These are phyloP conservation scores for Annona squamosa DNA, from an alignment of 164 flowering plant species.

Conservation along the genomic window DNA sequence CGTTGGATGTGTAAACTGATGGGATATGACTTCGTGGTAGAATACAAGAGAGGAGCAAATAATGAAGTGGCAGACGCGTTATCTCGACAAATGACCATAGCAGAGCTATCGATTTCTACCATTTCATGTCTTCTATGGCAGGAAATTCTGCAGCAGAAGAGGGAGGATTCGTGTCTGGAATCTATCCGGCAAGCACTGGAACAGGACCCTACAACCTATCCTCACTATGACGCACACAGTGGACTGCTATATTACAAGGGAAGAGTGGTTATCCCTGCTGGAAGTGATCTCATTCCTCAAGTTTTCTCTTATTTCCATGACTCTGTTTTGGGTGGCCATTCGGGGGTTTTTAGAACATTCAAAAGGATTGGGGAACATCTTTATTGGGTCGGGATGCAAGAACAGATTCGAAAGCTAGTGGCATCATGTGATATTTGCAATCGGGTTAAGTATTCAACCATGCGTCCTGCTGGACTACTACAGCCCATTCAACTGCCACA, in stretches of 20 bases:
- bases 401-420: not conserved
- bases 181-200: no score
- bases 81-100: not conserved
- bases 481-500: constrained; percentile 1
- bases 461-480: not conserved
- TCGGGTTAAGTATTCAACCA: not conserved
- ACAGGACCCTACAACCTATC: no score
- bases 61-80: constrained; percentile 1
- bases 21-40: constrained; percentile 1
- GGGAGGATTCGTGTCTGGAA: no score
- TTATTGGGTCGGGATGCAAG: not conserved
- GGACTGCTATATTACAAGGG: not conserved
- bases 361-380: no score
- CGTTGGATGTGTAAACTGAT: not conserved
- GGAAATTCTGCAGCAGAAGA: no score
- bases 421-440: not conserved
- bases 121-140: not conserved
- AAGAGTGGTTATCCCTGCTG: no score
- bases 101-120: not conserved
- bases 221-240: not conserved
- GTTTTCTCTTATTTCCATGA: no score
- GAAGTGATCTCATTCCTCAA: no score
- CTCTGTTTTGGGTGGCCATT: no score
- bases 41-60: not conserved
- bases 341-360: no score